Evolutionary conservation across 1,139 yeast genomes (phyloP), one percentile per base, ranked within the genome.

Genomic region (Geotrichum europaeum): DNA sequence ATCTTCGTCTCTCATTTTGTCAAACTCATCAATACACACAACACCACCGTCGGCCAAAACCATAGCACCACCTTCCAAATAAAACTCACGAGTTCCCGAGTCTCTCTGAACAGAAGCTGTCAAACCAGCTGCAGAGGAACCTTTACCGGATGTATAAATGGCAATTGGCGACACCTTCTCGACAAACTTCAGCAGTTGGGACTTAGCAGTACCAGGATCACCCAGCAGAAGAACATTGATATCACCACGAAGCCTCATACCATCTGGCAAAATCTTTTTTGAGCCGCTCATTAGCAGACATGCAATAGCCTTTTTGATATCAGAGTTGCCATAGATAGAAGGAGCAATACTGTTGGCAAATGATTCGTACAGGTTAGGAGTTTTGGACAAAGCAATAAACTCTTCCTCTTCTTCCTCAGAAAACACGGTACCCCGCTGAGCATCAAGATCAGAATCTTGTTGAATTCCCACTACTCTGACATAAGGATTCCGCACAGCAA

Each of bases 11-110:
- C 98, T 82, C 99, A 94, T 94, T 77, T 94, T 94, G 76, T 94
- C 99, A 71, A 94, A 94, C 79, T 94, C 99, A 79, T 94, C 99
- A 71, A 94, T 95, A 81, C 99, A 94, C 56, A 94, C 98, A 56
- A 94, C 97, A 68, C 99, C 99, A 51, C 99, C 98, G 76, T 94
- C 99, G 0, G 99, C 99, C 61, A 94, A 79, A 22, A 94, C 99
- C 98, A 94, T 91, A 12, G 99, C 99, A 76, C 99, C 99, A 64
- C 99, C 99, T 81, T 94, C 99, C 62, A 94, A 79, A 73, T 89
- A 94, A 72, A 94, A 94, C 69, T 94, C 99, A 66, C 97, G 80
- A 0, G 97, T 88, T 49, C 81, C 79, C 0, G 90, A 82, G 71
- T 94, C 98, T 72, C 98, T 82, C 75, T 94, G 99, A 32, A 94